A percentile compares a stretch with the other conserved stretches of the same genome.
Evolutionary conservation across 164 flowering plant species (phyloP).

Genomic region (Paratinospora sagittata): DNA sequence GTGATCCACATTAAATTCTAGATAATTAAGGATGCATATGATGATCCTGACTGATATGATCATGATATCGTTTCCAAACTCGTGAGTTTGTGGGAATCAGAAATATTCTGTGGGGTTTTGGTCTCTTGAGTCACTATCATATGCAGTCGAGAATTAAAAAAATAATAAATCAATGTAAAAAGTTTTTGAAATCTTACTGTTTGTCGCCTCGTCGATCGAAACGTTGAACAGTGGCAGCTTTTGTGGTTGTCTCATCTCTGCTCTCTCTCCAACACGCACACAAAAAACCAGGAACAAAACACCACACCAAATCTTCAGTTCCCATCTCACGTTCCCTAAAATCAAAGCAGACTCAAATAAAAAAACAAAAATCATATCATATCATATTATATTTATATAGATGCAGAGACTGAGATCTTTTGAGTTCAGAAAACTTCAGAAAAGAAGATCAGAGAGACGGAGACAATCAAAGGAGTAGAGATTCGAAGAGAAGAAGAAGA

Average conservation of each 20-base stretch:
- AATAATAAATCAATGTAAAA: slow-evolving; percentile 1
- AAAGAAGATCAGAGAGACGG: slow-evolving; percentile 10
- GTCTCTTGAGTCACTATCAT: neutral
- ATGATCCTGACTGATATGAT: neutral
- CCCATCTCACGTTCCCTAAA: slow-evolving; percentile 34
- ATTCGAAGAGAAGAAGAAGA: slow-evolving; percentile 10
- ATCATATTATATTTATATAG: slow-evolving; percentile 21
- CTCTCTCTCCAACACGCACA: slow-evolving; percentile 22
- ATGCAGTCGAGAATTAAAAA: neutral
- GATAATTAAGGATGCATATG: too few relatives aligned
- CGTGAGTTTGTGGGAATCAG: slow-evolving; percentile 4
- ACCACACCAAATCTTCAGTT: slow-evolving; percentile 24
- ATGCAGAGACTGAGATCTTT: slow-evolving; percentile 19
- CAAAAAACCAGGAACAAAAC: slow-evolving; percentile 44
- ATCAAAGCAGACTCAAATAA: slow-evolving; percentile 35
- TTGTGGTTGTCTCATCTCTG: slow-evolving; percentile 40
- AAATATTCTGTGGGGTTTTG: slow-evolving; percentile 11
- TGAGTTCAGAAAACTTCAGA: slow-evolving; percentile 13
- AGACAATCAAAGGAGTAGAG: neutral
- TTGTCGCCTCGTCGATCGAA: slow-evolving; percentile 60
- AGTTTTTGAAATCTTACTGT: slow-evolving; percentile 24
- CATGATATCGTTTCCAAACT: neutral
- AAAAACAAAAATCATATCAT: slow-evolving; percentile 10
- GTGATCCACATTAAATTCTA: too few relatives aligned
- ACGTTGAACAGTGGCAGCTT: slow-evolving; percentile 79